Base-by-base conservation (phyloP, 805 yeast genomes). In the Blastobotrys muscicola region DNA sequence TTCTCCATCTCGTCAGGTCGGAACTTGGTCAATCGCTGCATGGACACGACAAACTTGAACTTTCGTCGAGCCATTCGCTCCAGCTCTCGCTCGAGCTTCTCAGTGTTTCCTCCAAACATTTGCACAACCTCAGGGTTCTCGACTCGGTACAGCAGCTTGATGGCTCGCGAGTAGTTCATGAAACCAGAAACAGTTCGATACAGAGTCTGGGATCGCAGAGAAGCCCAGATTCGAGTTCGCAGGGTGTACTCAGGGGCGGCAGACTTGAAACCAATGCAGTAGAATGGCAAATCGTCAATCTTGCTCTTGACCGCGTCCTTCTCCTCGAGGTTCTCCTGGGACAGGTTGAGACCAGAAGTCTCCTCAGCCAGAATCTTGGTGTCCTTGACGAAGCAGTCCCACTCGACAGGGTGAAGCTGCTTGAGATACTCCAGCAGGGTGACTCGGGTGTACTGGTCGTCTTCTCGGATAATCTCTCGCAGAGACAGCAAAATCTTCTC, bases 41-140 rank as follows among this genome's bases (percentile, higher is more conserved):
- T 85, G 1, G 96, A 82, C 14, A 90, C 77, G 16, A 90, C 58
- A 57, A 90, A 67, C 55, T 76, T 75, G 67, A 87, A 87, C 65
- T 90, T 90, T 50, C 94, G 70, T 44, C 72, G 70, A 0, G 90
- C 84, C 76, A 87, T 74, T 38, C 78, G 71, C 58, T 90, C 97
- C 53, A 90, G 78, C 65, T 94, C 97, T 67, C 87, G 78, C 71
- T 92, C 97, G 45, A 78, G 75, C 57, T 95, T 94, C 69, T 90
- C 97, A 47, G 97, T 94, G 64, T 90, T 94, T 56, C 97, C 97
- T 56, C 97, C 97, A 62, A 89, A 90, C 87, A 89, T 86, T 72
- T 92, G 97, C 2, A 46, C 42, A 35, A 43, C 39, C 29, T 46
- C 49, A 9, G 46, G 49, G 40, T 50, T 48, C 59, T 86, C 95